Conservation (phyloP, 805 yeast genomes). For the Ogataea paradorogensis region DNA sequence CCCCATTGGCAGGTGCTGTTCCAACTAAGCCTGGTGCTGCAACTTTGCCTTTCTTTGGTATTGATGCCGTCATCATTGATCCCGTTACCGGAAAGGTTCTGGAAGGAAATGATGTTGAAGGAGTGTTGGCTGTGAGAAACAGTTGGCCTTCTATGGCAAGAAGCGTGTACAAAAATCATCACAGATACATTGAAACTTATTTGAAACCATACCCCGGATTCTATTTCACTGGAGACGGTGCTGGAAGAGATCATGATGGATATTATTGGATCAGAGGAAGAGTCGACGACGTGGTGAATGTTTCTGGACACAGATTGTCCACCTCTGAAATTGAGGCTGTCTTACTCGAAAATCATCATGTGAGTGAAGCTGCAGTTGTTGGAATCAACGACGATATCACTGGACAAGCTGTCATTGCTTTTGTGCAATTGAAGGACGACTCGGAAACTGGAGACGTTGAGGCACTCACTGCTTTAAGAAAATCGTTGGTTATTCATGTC, state of each 20-base stretch:
- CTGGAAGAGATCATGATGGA: conserved; percentile 95
- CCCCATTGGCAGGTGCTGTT: conserved; percentile 91
- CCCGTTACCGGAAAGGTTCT: conserved; percentile 88
- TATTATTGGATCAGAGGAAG: conserved; percentile 98
- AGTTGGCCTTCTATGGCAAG: conserved; percentile 99
- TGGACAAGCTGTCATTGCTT: conserved; percentile 97
- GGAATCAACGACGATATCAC: conserved; percentile 94
- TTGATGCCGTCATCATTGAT: conserved; percentile 86
- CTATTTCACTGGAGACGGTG: conserved; percentile 98
- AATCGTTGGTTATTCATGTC: conserved; percentile 80
- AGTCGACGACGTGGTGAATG: conserved; percentile 97
- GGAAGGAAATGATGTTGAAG: conserved; percentile 87
- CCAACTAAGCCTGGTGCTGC: conserved; percentile 98
- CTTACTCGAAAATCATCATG: conserved; percentile 70
- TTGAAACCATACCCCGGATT: conserved; percentile 88
- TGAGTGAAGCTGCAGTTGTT: conserved; percentile 95
- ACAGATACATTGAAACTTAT: conserved; percentile 86
- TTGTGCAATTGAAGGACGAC: conserved; percentile 73
- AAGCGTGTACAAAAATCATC: conserved; percentile 87
- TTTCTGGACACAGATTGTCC: conserved; percentile 96
- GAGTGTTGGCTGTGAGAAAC: conserved; percentile 84
- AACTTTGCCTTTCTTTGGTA: conserved; percentile 93
- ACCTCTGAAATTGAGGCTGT: conserved; percentile 98
- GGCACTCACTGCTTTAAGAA: conserved; percentile 55
- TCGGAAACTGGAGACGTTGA: conserved; percentile 37